phyloP scores from a whole-genome alignment of 1,139 yeast genomes.

The Kodamaea arcana region DNA sequence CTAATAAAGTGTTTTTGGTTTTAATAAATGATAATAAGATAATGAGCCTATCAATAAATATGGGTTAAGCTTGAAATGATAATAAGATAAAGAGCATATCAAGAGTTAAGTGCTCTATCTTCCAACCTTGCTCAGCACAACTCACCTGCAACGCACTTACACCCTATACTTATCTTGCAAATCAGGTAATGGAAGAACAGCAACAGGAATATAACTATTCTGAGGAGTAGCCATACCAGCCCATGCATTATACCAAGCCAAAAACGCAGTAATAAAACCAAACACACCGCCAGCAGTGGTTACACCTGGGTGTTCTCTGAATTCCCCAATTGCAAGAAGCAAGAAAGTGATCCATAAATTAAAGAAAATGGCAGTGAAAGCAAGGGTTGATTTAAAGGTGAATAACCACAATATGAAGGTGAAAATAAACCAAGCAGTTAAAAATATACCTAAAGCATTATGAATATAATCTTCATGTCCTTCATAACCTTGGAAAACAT shows the following conservation, averaged over 20 bases:
- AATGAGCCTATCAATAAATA: too few relatives aligned
- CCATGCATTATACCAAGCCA: slow-evolving; percentile 87
- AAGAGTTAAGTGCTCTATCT: too few relatives aligned
- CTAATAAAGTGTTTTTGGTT: too few relatives aligned
- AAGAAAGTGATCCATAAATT: slow-evolving; percentile 64
- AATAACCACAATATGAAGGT: slow-evolving; percentile 63
- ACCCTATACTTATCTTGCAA: slow-evolving; percentile 22
- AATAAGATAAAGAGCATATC: too few relatives aligned
- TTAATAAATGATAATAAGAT: too few relatives aligned
- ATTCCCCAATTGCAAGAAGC: slow-evolving; percentile 59
- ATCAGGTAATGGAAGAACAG: slow-evolving; percentile 46
- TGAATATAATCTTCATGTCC: slow-evolving; percentile 9
- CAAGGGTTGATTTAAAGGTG: slow-evolving; percentile 77
- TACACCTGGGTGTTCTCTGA: slow-evolving; percentile 25
- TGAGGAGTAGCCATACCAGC: slow-evolving; percentile 81
- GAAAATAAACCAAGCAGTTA: slow-evolving; percentile 78
- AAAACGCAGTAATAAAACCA: slow-evolving; percentile 73
- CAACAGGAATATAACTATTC: slow-evolving; percentile 61
- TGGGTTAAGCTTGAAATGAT: too few relatives aligned
- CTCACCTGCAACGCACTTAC: too few relatives aligned
- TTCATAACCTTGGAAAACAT: slow-evolving; percentile 13
- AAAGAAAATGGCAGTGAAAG: slow-evolving; percentile 66
- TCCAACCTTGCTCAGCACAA: too few relatives aligned
- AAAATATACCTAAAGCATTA: slow-evolving; percentile 65
- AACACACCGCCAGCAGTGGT: slow-evolving; percentile 75